Evolutionary conservation across 1,284 basidiomycete genomes (phyloP).

Genomic region (Malassezia sympodialis): DNA sequence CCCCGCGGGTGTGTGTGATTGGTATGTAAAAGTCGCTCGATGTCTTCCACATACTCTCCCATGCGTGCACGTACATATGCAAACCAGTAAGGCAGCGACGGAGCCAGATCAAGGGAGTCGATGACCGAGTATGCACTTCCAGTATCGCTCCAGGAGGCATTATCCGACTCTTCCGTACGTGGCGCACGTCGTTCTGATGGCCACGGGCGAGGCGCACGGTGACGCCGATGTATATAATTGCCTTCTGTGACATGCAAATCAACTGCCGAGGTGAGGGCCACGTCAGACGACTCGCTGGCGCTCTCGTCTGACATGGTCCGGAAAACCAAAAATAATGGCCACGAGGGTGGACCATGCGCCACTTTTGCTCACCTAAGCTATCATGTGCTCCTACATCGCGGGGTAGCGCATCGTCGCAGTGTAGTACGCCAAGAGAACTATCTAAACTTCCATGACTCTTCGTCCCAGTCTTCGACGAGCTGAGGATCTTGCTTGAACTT

Average conservation of each 20-base stretch:
- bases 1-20: background rate
- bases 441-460: constrained; percentile 10
- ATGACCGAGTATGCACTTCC: constrained; percentile 6
- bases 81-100: constrained; percentile 14
- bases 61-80: constrained; percentile 9
- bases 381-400: background rate
- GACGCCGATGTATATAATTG: background rate
- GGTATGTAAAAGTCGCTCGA: constrained; percentile 7
- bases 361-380: background rate
- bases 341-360: background rate
- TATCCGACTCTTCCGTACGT: background rate
- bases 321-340: background rate
- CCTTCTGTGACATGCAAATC: background rate
- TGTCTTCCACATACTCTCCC: constrained; percentile 2
- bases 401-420: background rate
- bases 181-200: background rate
- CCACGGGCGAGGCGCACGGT: background rate
- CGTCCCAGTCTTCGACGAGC: constrained; percentile 16
- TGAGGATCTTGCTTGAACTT: constrained; percentile 8
- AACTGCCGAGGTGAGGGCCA: background rate
- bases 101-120: constrained; percentile 11
- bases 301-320: background rate
- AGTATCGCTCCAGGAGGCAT: background rate
- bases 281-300: background rate
- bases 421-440: background rate